phyloP scores from a whole-genome alignment of 2,329 filamentous ascomycete species.

The Colletotrichum truncatum region DNA sequence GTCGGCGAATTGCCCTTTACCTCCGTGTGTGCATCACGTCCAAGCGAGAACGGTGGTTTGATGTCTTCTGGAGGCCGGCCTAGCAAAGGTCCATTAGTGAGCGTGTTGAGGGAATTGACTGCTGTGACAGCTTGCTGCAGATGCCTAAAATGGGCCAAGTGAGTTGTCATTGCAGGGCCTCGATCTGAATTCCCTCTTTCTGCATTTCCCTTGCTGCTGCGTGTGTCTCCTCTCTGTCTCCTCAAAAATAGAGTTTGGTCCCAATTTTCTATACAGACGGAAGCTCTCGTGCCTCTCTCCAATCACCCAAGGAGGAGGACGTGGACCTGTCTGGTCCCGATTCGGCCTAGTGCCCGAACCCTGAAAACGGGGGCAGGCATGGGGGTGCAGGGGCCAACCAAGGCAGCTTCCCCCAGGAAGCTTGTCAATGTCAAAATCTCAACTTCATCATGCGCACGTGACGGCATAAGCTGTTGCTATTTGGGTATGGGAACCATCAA shows the following conservation, averaged over 20 bases:
- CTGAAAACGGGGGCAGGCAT: neutral
- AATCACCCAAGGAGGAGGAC: neutral
- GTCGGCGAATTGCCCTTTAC: neutral
- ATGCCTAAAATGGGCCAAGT: neutral
- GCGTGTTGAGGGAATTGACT: neutral
- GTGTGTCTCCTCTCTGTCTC: neutral
- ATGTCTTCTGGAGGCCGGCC: neutral
- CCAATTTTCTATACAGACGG: neutral
- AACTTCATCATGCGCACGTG: neutral
- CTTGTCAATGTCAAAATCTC: slow-evolving; percentile 2
- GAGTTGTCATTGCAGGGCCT: neutral
- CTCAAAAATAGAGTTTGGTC: slow-evolving; percentile 17
- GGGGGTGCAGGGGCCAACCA: neutral
- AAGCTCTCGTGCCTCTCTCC: neutral
- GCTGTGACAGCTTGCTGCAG: neutral
- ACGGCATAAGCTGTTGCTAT: neutral
- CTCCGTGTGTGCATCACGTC: neutral
- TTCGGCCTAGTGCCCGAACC: slow-evolving; percentile 10
- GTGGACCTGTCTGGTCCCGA: neutral
- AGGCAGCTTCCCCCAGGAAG: neutral
- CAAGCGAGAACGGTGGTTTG: neutral
- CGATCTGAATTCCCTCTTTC: slow-evolving; percentile 5
- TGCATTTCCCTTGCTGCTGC: neutral
- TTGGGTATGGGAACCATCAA: neutral
- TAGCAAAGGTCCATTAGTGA: neutral